A percentile compares a stretch with the other conserved stretches of the same genome.
Conservation (phyloP, 345 rosid genomes). For the Ailanthus altissimus region DNA sequence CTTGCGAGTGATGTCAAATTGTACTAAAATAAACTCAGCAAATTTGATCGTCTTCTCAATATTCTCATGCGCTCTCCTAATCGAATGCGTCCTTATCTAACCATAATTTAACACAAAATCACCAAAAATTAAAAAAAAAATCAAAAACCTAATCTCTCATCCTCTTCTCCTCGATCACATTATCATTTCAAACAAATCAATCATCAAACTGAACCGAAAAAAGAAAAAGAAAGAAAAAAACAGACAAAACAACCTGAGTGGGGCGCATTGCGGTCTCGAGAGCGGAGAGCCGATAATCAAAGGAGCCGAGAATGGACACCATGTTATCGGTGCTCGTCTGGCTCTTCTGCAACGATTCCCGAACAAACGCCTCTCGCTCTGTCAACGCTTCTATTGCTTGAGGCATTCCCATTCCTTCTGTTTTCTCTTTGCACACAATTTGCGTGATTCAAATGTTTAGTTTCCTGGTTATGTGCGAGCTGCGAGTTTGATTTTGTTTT, state of each 20-base stretch:
- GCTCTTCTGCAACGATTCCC: constrained; percentile 77
- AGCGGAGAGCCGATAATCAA: constrained; percentile 96
- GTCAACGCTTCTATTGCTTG: constrained; percentile 63
- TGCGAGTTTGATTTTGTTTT: background rate
- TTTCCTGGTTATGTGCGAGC: background rate
- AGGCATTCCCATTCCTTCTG: constrained; percentile 55
- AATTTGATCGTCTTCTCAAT: constrained; percentile 79
- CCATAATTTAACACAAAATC: background rate
- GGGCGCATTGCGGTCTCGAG: constrained; percentile 99
- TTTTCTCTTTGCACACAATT: constrained; percentile 1
- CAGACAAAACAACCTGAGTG: constrained; percentile 54
- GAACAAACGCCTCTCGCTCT: constrained; percentile 58
- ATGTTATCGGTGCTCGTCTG: constrained; percentile 86
- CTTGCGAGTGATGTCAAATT: constrained; percentile 81
- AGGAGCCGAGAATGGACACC: constrained; percentile 94
- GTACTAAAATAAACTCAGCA: constrained; percentile 72
- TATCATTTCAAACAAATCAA: background rate
- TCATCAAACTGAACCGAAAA: background rate
- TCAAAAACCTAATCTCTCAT: background rate
- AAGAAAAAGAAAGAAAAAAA: background rate
- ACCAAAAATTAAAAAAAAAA: background rate
- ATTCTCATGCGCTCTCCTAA: constrained; percentile 88
- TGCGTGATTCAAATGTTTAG: constrained; percentile 8
- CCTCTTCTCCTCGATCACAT: background rate
- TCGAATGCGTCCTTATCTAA: constrained; percentile 89